Base-by-base conservation (phyloP, 345 rosid species). In the Brassica rapa region DNA sequence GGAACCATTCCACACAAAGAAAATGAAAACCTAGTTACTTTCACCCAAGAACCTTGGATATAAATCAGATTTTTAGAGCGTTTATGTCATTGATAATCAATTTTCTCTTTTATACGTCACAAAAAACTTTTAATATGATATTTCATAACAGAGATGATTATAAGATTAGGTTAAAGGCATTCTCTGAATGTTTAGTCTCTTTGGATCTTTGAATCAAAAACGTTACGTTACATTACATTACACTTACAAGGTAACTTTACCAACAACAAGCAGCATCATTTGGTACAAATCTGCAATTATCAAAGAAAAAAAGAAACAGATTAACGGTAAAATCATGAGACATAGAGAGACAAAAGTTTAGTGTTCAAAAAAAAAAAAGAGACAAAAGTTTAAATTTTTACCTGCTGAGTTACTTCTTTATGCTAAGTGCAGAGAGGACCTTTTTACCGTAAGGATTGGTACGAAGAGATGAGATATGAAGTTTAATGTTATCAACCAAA, bases 371-470 rank as follows among this genome's bases (percentile, higher is more conserved):
- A 1, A 32, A 24, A 25, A 27, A 27, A 27, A 27, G 4, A 6
- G 59, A 53, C 59, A 65, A 41, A 4, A 71, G 21, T n/a, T 68
- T 16, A 23, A 12, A 9, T 25, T 59, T 77, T 56, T 68, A 74
- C 83, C 83, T 80, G 67, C 35, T 16, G 66, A 41, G 59, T 87
- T 51, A 89, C 83, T 89, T 90, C 88, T 84, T 89, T 81, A 82
- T 81, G 82, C 72, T 80, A 75, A 83, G 84, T 80, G 88, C 80
- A 16, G 89, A 84, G 66, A 93, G 88, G 75, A 93, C 91, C 80
- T 89, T 93, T 86, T 89, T 93, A 83, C 98, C 96, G 8, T 87
- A 87, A 27, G 93, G 94, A 79, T 91, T 93, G 49, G 87, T 87
- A 59, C 89, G 89, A 33, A 90, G 96, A 66, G 82, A 67, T 32